phyloP scores from a whole-genome alignment of 2,329 filamentous ascomycete species.

The Cercospora brassicicola region DNA sequence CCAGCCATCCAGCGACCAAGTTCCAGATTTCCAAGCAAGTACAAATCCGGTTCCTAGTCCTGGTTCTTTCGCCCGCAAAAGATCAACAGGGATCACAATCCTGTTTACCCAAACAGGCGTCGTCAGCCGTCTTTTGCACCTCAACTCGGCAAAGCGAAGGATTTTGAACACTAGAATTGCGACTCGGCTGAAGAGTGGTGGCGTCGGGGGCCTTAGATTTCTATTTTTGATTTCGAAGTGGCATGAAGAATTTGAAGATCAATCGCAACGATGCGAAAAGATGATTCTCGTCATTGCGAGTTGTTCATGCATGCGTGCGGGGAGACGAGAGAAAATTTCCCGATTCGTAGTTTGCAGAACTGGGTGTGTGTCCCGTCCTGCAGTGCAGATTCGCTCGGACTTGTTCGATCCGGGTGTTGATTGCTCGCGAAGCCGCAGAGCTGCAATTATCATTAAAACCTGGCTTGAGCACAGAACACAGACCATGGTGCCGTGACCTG shows the following conservation, averaged over 20 bases:
- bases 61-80: neutral
- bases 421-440: neutral
- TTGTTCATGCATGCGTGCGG: neutral
- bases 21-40: neutral
- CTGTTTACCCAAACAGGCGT: neutral
- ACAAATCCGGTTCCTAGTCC: neutral
- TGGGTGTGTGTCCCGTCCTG: neutral
- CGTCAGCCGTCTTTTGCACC: neutral
- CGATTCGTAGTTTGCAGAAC: neutral
- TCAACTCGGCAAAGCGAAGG: neutral
- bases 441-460: neutral
- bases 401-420: neutral
- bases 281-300: neutral
- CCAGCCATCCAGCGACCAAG: neutral
- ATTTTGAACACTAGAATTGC: neutral
- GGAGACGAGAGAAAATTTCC: neutral
- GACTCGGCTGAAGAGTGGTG: neutral
- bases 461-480: neutral
- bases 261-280: neutral
- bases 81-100: slow-evolving; percentile 1
- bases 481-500: neutral
- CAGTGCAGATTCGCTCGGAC: slow-evolving; percentile 6
- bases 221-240: neutral
- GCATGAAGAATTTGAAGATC: neutral
- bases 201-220: neutral